Percentiles rank a stretch among this genome's conserved stretches.
phyloP scores from a whole-genome alignment of 2,329 filamentous ascomycete genomes.

The Leptographium lundbergii region DNA sequence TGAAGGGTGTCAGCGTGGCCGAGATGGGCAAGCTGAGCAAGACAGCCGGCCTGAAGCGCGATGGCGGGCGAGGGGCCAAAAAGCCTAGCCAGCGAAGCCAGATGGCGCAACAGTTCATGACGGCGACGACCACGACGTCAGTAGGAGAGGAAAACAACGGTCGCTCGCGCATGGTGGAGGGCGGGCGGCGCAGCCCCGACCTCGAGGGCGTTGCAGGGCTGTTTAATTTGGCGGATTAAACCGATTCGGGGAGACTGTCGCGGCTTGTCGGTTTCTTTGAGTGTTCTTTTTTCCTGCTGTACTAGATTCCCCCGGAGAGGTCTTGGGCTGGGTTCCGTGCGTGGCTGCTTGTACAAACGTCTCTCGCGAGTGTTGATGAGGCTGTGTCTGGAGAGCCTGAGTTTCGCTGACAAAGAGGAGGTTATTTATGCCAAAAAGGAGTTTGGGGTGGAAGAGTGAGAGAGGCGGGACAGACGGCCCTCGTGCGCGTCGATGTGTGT shows the following conservation, averaged over 20 bases:
- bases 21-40: constrained; percentile 78
- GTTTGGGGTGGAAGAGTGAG: background rate
- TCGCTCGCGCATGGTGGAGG: constrained; percentile 7
- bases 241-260: background rate
- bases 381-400: background rate
- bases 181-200: constrained; percentile 30
- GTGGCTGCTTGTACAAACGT: background rate
- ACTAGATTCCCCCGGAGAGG: background rate
- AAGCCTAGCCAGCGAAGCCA: constrained; percentile 34
- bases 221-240: constrained; percentile 20
- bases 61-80: constrained; percentile 19
- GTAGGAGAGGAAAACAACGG: constrained; percentile 12
- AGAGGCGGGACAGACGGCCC: background rate
- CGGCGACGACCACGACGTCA: constrained; percentile 22
- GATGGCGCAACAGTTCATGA: constrained; percentile 57
- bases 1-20: constrained; percentile 83
- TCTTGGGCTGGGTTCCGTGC: background rate
- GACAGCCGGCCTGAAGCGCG: constrained; percentile 25
- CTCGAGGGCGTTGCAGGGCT: constrained; percentile 43
- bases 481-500: background rate
- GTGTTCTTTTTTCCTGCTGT: background rate
- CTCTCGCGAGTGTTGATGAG: background rate
- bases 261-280: background rate
- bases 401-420: background rate
- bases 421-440: background rate